Conservation (phyloP, 768 basidiomycete genomes). For the Termitomyces sp. region DNA sequence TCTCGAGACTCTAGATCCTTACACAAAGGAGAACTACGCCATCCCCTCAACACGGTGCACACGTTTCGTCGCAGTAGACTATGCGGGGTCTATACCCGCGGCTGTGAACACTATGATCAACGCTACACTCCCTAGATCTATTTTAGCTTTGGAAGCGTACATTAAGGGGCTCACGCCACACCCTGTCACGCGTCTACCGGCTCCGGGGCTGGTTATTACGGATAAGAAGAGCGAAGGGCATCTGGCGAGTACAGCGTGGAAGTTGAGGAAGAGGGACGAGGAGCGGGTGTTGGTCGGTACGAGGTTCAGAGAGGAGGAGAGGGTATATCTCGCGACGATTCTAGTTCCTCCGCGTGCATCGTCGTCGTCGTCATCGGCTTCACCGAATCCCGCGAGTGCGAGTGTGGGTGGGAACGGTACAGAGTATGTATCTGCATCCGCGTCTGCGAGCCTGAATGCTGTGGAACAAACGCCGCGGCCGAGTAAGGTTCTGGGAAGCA, state of each 20-base stretch:
- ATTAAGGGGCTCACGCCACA: conserved; percentile 63
- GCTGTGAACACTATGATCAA: conserved; percentile 87
- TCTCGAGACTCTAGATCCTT: conserved; percentile 93
- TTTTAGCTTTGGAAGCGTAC: conserved; percentile 71
- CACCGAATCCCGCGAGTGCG: conserved; percentile 9
- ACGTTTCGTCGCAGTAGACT: conserved; percentile 81
- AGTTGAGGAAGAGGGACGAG: conserved; percentile 56
- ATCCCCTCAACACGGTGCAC: conserved; percentile 93
- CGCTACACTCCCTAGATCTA: conserved; percentile 64
- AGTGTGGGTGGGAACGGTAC: background rate
- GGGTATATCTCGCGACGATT: conserved; percentile 48
- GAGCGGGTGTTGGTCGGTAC: conserved; percentile 53
- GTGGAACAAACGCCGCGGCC: conserved; percentile 37
- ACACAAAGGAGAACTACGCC: conserved; percentile 88
- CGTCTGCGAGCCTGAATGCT: background rate
- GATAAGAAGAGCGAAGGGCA: conserved; percentile 50
- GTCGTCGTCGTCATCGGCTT: conserved; percentile 3
- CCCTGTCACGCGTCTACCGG: conserved; percentile 68
- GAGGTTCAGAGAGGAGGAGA: conserved; percentile 47
- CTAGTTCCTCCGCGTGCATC: conserved; percentile 38
- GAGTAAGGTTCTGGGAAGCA: conserved; percentile 30
- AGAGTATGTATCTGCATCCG: background rate
- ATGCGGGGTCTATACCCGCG: conserved; percentile 78
- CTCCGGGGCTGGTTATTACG: conserved; percentile 55
- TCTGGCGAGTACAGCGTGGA: conserved; percentile 50